Base-by-base conservation (phyloP, 352 stramenopile genomes). In the Phytophthora hibernalis region DNA sequence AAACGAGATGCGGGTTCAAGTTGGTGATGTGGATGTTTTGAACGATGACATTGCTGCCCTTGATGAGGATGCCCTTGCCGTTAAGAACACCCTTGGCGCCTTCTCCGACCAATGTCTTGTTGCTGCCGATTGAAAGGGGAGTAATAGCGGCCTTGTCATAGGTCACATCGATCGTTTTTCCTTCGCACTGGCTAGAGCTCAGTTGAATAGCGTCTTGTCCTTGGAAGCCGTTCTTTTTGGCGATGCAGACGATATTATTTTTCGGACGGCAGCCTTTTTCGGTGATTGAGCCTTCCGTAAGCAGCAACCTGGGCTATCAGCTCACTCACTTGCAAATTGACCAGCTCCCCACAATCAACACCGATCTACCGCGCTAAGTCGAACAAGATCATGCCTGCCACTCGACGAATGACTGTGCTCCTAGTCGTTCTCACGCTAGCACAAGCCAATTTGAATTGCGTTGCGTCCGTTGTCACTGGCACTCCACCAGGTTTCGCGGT, bases 21-120 rank as follows among this genome's bases (percentile, higher is more conserved):
- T 85, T 66, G 7, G 72, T 83, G 56, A 85, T 80, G 63, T 85
- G 66, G 42, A 85, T 58, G 47, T 85, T 83, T 47, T 85, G 75
- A 20, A 85, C 28, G 21, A 85, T 85, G 35, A 85, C 72, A 52
- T 83, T 85, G 51, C 76, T 24, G 31, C 75, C 74, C 12, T 49
- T 57, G 22, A 83, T 53, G 42, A 47, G 69, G 11, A 82, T 20
- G 2, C 76, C 76, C 48, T 83, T 83, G 65, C 72, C 73, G 26
- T 72, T 67, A 40, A 83, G 77, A 53, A 78, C 60, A n/a, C 73
- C 73, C 15, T 47, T 82, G 20, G 44, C 71, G 52, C 73, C 76
- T 47, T 61, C 54, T 48, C 54, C 54, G 5, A 31, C 54, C 12
- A 51, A 31, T 24, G 54, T 16, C 16, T 20, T 62, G 26, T 53